Evolutionary conservation across 352 stramenopile species (phyloP).

Genomic region (Globisporangium recalcitrans): DNA sequence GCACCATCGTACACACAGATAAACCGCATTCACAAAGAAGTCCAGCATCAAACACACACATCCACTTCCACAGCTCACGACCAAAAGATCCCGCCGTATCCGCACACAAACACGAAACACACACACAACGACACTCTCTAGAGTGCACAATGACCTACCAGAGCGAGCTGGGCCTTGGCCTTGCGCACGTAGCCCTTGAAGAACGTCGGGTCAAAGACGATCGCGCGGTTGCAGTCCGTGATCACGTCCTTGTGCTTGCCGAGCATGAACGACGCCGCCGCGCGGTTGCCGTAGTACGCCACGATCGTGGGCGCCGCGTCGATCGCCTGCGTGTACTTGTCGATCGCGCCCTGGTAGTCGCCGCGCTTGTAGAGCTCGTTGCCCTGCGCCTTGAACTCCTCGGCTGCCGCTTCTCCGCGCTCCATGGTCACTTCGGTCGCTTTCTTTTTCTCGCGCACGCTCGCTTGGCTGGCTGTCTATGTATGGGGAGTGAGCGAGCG

Average conservation of each 20-base stretch:
- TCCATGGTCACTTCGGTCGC: conserved; percentile 9
- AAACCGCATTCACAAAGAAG: background rate
- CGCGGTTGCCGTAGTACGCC: conserved; percentile 88
- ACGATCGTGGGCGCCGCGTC: conserved; percentile 78
- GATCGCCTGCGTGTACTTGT: conserved; percentile 90
- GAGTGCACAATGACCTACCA: conserved; percentile 36
- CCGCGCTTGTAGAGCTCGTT: conserved; percentile 91
- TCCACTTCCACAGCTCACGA: background rate
- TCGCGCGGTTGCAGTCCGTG: conserved; percentile 86
- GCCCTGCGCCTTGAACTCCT: conserved; percentile 82
- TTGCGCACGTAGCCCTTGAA: conserved; percentile 91
- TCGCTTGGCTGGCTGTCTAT: conserved; percentile 7
- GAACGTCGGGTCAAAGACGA: conserved; percentile 87
- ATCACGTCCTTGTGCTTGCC: conserved; percentile 87
- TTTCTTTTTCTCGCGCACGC: background rate
- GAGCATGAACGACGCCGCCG: conserved; percentile 89
- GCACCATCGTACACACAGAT: conserved; percentile 2
- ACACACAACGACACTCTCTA: background rate
- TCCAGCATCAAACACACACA: background rate
- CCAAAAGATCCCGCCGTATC: conserved; percentile 4
- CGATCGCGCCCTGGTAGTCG: conserved; percentile 87
- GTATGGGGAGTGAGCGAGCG: conserved; percentile 7
- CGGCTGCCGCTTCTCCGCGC: conserved; percentile 42
- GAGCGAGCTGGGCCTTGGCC: conserved; percentile 77
- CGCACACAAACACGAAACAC: background rate